Percentiles rank a stretch among this genome's conserved stretches.
Evolutionary conservation across 163 green algal genomes (phyloP).

Genomic region (Scenedesmus sp.): DNA sequence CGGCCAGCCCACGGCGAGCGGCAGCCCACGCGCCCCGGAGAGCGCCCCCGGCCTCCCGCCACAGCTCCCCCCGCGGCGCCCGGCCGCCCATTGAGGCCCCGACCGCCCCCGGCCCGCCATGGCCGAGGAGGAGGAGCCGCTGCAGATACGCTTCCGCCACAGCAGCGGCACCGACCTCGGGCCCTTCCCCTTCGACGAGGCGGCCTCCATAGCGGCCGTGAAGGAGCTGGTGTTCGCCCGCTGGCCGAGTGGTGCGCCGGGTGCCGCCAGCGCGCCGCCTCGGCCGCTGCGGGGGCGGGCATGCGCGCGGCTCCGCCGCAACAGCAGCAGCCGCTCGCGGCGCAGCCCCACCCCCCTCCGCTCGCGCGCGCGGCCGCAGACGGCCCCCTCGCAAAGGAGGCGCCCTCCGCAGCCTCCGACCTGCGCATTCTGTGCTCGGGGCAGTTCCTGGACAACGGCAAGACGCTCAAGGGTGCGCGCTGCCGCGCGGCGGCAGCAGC

Average conservation of each 20-base stretch:
- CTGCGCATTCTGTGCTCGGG: slow-evolving; percentile 42
- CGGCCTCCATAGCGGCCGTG: slow-evolving; percentile 13
- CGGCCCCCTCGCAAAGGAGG: slow-evolving; percentile 41
- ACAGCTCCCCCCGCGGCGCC: no score
- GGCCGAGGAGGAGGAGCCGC: slow-evolving; percentile 15
- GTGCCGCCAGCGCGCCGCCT: no score
- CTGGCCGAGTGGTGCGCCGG: slow-evolving; percentile 36
- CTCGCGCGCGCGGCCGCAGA: no score
- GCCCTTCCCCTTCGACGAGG: slow-evolving; percentile 18
- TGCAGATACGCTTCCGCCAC: slow-evolving; percentile 41
- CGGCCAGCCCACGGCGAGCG: no score
- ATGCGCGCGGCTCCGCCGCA: neutral
- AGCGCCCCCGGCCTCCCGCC: no score
- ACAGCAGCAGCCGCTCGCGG: neutral
- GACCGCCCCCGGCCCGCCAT: no score
- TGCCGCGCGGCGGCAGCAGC: neutral
- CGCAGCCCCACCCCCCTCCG: no score
- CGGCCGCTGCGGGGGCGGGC: no score
- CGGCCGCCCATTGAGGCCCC: no score
- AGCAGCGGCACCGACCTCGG: slow-evolving; percentile 34
- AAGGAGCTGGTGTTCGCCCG: slow-evolving; percentile 26
- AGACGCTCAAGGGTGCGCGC: slow-evolving; percentile 39
- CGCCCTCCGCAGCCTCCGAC: slow-evolving; percentile 37
- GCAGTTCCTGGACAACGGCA: slow-evolving; percentile 44
- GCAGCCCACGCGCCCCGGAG: no score